phyloP scores from a whole-genome alignment of 106 monocot species.

The Dendrobium nobile region DNA sequence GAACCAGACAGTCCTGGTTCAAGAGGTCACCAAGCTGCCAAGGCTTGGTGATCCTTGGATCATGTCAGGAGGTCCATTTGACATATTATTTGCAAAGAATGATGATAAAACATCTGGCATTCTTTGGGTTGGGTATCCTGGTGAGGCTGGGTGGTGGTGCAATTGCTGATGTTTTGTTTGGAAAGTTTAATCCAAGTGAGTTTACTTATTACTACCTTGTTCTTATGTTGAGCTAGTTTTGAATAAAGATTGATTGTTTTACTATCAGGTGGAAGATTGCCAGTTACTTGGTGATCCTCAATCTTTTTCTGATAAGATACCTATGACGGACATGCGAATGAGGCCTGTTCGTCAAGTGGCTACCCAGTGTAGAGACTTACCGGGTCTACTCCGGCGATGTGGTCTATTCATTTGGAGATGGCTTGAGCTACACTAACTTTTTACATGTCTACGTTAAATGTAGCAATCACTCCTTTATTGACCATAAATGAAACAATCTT shows the following conservation, averaged over 20 bases:
- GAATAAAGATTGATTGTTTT: neutral
- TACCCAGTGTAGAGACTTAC: slow-evolving; percentile 90
- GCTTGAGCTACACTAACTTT: slow-evolving; percentile 69
- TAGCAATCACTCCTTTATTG: too few species aligned
- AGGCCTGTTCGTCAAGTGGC: slow-evolving; percentile 49
- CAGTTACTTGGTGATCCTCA: slow-evolving; percentile 94
- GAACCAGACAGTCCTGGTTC: slow-evolving; percentile 56
- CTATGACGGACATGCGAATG: slow-evolving; percentile 96
- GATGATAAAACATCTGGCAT: slow-evolving; percentile 50
- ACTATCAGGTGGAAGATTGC: slow-evolving; percentile 64
- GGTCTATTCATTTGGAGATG: slow-evolving; percentile 78
- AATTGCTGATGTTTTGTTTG: slow-evolving; percentile 75
- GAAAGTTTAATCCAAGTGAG: slow-evolving; percentile 82
- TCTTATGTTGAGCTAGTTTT: neutral
- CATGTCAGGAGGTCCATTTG: slow-evolving; percentile 93
- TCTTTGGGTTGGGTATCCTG: slow-evolving; percentile 93
- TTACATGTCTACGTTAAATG: too few species aligned
- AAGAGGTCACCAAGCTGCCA: slow-evolving; percentile 59
- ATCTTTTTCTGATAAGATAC: slow-evolving; percentile 48
- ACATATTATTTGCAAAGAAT: slow-evolving; percentile 65
- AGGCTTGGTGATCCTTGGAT: slow-evolving; percentile 79
- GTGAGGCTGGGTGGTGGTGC: slow-evolving; percentile 84
- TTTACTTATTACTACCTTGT: neutral
- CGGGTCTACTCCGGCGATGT: slow-evolving; percentile 86
- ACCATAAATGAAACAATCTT: too few species aligned